These are phyloP conservation scores for Biscogniauxia marginata DNA, from an alignment of 2,329 filamentous ascomycete genomes.

Conservation along the genomic window DNA sequence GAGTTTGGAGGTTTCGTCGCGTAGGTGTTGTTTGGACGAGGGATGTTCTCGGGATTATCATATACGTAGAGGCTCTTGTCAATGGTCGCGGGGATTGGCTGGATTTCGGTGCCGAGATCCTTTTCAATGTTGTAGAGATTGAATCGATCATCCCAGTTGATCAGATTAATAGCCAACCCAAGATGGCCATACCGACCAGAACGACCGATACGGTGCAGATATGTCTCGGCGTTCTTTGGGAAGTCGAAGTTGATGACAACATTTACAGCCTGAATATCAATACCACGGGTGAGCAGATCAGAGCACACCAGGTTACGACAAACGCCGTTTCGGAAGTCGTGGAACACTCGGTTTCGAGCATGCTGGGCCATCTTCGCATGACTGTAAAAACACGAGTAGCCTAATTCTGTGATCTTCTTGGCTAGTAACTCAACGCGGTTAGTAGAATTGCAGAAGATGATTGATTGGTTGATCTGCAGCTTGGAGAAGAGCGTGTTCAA, in stretches of 20 bases:
- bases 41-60: slow-evolving; percentile 92
- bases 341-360: slow-evolving; percentile 96
- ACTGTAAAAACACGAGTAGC: slow-evolving; percentile 99
- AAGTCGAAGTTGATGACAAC: slow-evolving; percentile 99
- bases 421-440: slow-evolving; percentile 96
- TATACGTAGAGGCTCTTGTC: slow-evolving; percentile 99
- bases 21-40: slow-evolving; percentile 67
- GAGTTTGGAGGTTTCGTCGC: slow-evolving; percentile 18
- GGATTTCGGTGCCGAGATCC: slow-evolving; percentile 94
- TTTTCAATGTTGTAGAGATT: slow-evolving; percentile 99
- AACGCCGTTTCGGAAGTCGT: slow-evolving; percentile 97
- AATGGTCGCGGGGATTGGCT: slow-evolving; percentile 89
- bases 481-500: slow-evolving; percentile 98
- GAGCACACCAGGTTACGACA: slow-evolving; percentile 98
- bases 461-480: slow-evolving; percentile 99
- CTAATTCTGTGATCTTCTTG: slow-evolving; percentile 98
- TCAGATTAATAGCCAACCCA: slow-evolving; percentile 96
- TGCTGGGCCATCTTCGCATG: slow-evolving; percentile 98
- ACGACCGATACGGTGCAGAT: slow-evolving; percentile 95
- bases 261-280: slow-evolving; percentile 98
- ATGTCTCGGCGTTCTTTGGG: slow-evolving; percentile 98
- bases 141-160: slow-evolving; percentile 99
- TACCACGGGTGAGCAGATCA: slow-evolving; percentile 94
- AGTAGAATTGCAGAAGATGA: slow-evolving; percentile 99
- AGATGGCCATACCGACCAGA: slow-evolving; percentile 96